These are phyloP conservation scores for Coemansia sp. DNA, from an alignment of 192 early-diverging fungal species.

Conservation along the genomic window DNA sequence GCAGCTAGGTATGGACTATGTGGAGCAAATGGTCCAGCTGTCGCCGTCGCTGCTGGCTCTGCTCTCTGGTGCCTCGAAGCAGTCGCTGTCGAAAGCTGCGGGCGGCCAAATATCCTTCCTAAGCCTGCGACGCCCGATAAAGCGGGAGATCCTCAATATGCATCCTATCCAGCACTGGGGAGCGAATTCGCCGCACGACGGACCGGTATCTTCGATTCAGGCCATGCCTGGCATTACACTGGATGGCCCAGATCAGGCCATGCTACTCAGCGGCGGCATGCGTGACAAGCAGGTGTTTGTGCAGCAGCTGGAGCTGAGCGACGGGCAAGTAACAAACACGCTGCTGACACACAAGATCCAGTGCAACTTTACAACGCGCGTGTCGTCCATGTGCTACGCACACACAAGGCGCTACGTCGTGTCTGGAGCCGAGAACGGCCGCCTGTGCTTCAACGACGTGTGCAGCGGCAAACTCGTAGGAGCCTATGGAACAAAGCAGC, in stretches of 20 bases:
- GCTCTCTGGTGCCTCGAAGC: conserved; percentile 6
- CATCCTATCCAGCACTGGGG: conserved; percentile 3
- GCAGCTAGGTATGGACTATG: conserved; percentile 13
- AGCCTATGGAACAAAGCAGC: background rate
- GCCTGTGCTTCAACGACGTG: conserved; percentile 12
- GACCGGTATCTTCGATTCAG: conserved; percentile 11
- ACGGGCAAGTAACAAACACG: background rate
- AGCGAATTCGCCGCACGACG: conserved; percentile 5
- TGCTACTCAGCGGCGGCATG: conserved; percentile 24
- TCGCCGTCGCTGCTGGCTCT: conserved; percentile 21
- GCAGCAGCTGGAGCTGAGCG: conserved; percentile 3
- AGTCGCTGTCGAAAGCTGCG: background rate
- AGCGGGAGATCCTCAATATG: background rate
- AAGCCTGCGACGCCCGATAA: background rate
- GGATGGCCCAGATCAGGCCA: background rate
- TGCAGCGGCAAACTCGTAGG: conserved; percentile 15
- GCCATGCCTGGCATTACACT: conserved; percentile 9
- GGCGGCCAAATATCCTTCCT: background rate
- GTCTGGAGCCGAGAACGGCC: conserved; percentile 22
- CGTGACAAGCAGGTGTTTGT: conserved; percentile 10
- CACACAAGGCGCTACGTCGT: conserved; percentile 6
- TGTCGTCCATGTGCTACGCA: conserved; percentile 27
- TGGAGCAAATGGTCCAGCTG: conserved; percentile 21
- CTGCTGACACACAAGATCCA: background rate
- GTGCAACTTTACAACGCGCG: conserved; percentile 6